Percentiles rank a stretch among this genome's conserved stretches.
phyloP scores from a whole-genome alignment of 805 yeast species.

The Myxozyma lipomycoides region DNA sequence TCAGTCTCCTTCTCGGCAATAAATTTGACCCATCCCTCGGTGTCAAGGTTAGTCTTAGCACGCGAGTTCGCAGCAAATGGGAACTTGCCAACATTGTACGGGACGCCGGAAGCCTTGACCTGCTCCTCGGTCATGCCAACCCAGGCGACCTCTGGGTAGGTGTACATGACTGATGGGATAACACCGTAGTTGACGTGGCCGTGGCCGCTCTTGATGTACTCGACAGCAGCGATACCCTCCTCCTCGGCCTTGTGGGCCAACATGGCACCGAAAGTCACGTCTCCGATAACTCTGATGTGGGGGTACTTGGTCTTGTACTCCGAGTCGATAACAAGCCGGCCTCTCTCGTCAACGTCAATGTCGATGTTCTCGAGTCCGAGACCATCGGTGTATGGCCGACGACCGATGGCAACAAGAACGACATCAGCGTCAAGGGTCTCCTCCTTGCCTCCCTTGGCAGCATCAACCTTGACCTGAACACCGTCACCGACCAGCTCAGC shows the following conservation, averaged over 20 bases:
- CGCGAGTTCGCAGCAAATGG: constrained; percentile 98
- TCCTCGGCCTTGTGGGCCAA: constrained; percentile 99
- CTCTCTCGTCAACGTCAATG: constrained; percentile 84
- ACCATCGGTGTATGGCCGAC: constrained; percentile 94
- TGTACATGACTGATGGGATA: constrained; percentile 98
- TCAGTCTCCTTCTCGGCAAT: constrained; percentile 96
- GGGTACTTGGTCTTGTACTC: constrained; percentile 89
- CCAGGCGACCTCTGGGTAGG: constrained; percentile 99
- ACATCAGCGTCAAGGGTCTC: constrained; percentile 85
- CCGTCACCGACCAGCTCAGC: constrained; percentile 86
- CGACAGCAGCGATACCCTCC: constrained; percentile 98
- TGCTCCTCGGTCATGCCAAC: constrained; percentile 90
- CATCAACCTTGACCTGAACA: constrained; percentile 84
- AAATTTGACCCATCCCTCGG: constrained; percentile 98
- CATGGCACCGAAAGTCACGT: constrained; percentile 98
- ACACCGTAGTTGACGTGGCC: constrained; percentile 98
- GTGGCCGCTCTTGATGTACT: constrained; percentile 84
- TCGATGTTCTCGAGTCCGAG: constrained; percentile 85
- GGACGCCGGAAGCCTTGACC: constrained; percentile 79
- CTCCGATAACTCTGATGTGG: constrained; percentile 97
- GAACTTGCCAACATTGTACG: constrained; percentile 94
- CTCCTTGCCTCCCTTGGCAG: constrained; percentile 78
- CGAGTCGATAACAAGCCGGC: constrained; percentile 89
- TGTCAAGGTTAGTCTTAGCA: constrained; percentile 96
- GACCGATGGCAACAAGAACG: constrained; percentile 93